Base-by-base conservation (phyloP, 73 alveolate species). In the Effrenium voratum region DNA sequence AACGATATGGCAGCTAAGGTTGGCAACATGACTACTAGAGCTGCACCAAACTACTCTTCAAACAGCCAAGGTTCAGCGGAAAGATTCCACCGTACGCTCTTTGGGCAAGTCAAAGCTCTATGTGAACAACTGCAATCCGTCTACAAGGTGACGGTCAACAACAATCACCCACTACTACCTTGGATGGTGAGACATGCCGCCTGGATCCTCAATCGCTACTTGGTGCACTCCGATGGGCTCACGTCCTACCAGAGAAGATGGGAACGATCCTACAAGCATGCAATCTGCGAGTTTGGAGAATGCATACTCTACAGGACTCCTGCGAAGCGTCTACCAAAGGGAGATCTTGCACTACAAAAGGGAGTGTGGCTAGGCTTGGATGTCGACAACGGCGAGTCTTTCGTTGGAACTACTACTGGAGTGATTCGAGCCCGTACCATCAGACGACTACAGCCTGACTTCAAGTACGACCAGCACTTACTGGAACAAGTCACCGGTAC, bases 261-360 rank as follows among this genome's bases (percentile, higher is more conserved):
- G 94, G 5, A 28, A 8, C 8, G 76, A 16, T n/a, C 55, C 46
- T 38, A 55, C 52, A 44, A 38, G 6, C 30, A 45, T 5, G 44
- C 81, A n/a, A 52, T 85, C 81, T 85, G 94, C n/a, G 57, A 36
- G 22, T 85, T 85, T 22, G 94, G 82, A 19, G 94, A 85, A 40
- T 26, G 24, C 45, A 26, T 85, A 5, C 88, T 77, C 44, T 44
- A 77, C 88, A 77, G 19, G 88, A 41, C 63, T 38, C 36, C 66
- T 1, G 44, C 30, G 5, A 41, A 77, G 43, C 13, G 22, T 3
- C 49, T 44, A 30, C 88, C 88, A 2, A 77, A 77, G 63, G 49
- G 8, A 12, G 57, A 75, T 43, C 47, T 8, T 19, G 36, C 81
- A 70, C 28, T 46, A 26, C 47, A 28, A 32, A 28, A 46, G 1